Base-by-base conservation (phyloP, 768 basidiomycete genomes). In the Amanita thiersii region DNA sequence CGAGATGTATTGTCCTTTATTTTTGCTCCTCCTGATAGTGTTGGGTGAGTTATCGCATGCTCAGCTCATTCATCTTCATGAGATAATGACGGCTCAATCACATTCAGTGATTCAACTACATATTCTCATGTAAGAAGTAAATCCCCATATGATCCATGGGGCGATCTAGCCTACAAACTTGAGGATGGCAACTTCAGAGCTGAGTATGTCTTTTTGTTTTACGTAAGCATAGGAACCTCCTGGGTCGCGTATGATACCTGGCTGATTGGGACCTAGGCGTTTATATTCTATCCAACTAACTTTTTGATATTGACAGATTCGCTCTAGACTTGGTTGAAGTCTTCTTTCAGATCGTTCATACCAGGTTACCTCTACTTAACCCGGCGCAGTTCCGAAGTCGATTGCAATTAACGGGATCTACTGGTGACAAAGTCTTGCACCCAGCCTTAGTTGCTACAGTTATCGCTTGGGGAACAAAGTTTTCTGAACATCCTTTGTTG, bases 251-350 rank as follows among this genome's bases (percentile, higher is more conserved):
- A n/a, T n/a, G n/a, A n/a, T n/a, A n/a, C n/a, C n/a, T n/a, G n/a
- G n/a, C n/a, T n/a, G n/a, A n/a, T n/a, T n/a, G n/a, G n/a, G n/a
- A n/a, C n/a, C n/a, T n/a, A n/a, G n/a, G 30, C 41, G 42, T 47
- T 50, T 49, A 36, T 45, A 39, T 43, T 48, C 38, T 43, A 36
- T 47, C 44, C 28, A 47, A 39, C 20, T 36, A 45, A 39, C 46
- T 31, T 50, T 49, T 44, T 35, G 39, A 43, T 35, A 50, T 51
- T 39, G 45, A 43, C 55, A 96, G 92, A 62, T 87, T 97, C 54
- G 85, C 90, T 2, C 77, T 85, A 39, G 91, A 97, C 63, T 81
- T 96, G 40, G 81, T 94, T 54, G 90, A 96, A 62, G 89, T 93
- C 33, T 97, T 83, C 65, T 93, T 94, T 58, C 88, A 93, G 60